A percentile compares a stretch with the other conserved stretches of the same genome.
These are phyloP conservation scores for Plectranthus barbatus DNA, from an alignment of 257 asterid species.

Conservation along the genomic window DNA sequence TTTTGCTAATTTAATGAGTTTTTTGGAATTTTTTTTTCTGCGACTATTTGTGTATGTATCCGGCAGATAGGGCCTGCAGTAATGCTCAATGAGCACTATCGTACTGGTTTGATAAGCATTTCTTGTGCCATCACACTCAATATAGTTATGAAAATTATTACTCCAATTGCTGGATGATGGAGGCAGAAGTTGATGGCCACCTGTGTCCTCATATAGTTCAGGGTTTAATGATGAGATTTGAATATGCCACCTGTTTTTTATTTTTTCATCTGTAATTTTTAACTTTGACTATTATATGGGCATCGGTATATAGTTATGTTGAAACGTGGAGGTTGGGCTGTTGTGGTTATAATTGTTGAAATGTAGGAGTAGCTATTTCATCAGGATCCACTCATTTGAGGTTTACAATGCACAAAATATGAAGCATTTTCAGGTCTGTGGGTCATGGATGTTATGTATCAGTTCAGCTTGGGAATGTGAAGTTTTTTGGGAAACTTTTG, in stretches of 20 bases:
- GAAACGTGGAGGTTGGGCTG: background rate
- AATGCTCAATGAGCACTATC: background rate
- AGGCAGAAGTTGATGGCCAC: background rate
- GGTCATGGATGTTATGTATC: background rate
- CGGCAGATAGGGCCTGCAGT: too few relatives aligned
- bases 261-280: background rate
- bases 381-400: background rate
- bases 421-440: background rate
- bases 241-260: background rate
- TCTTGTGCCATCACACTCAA: background rate
- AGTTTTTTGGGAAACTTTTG: background rate
- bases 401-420: background rate
- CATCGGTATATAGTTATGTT: background rate
- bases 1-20: too few relatives aligned
- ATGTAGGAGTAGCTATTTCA: background rate
- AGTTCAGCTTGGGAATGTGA: background rate
- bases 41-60: too few relatives aligned
- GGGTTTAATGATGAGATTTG: background rate
- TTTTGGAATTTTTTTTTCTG: too few relatives aligned
- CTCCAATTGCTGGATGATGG: background rate
- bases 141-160: background rate
- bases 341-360: background rate
- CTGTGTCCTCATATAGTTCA: background rate
- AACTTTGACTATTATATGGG: background rate
- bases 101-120: background rate